Evolutionary conservation across 805 yeast genomes (phyloP), one percentile per base, ranked within the genome.

Genomic region (Metschnikowia kofuensis): DNA sequence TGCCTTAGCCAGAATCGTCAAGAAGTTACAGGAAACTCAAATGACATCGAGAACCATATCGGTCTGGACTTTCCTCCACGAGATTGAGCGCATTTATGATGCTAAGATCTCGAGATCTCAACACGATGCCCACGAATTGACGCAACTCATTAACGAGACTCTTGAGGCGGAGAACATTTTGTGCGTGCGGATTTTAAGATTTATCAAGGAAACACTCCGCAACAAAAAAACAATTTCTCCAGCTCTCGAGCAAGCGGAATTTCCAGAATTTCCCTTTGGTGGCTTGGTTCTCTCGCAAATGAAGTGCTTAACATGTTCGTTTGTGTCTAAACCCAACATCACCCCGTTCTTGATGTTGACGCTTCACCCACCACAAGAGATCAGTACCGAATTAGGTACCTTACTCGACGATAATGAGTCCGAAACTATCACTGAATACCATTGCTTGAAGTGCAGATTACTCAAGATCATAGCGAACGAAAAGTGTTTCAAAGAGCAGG

Each of bases 81-180:
- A 81, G 10, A 67, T 94, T 44, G 98, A 92, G 60, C 66, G 65
- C 9, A 83, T 87, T 13, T 87, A 84, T 67, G 79, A 83, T 47
- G 83, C 91, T 4, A 82, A 80, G 54, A 84, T 94, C 28, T 84
- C 96, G 2, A 71, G 86, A 34, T 80, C 80, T 40, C 99, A 94
- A 65, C 96, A 92, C 61, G 99, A 92, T 69, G 97, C 98, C 0
- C 97, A 94, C 59, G 99, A 92, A 61, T 74, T 94, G 54, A 78
- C 92, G 30, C 96, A 89, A 62, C 67, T 89, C 45, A 75, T 91
- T 16, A 69, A 92, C 21, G 96, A 91, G 59, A 84, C 92, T 0
- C 70, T 94, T 44, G 83, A 85, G 44, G 76, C 75, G 47, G 97
- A 92, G 61, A 75, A 79, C 55, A 58, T 70, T 9, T 68, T 66